Conservation (phyloP, 306 rosid genomes). For the Fragaria ananassa region DNA sequence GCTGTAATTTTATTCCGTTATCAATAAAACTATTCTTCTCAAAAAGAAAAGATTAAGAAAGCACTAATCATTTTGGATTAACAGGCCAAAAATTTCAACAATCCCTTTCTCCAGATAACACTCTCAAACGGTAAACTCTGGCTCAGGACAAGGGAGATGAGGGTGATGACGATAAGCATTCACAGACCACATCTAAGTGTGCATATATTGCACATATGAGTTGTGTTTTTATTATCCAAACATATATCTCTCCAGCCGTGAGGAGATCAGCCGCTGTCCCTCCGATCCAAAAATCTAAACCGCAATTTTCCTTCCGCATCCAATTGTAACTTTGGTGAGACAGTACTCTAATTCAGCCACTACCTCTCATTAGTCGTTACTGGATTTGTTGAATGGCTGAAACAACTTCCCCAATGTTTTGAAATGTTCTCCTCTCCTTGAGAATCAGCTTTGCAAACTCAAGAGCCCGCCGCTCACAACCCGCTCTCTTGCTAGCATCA, state of each 20-base stretch:
- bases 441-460: slow-evolving; percentile 64
- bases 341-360: no score
- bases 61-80: no score
- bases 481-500: slow-evolving; percentile 64
- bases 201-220: background rate
- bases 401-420: slow-evolving; percentile 49
- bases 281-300: no score
- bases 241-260: no score
- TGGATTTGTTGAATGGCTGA: slow-evolving; percentile 49
- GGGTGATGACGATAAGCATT: background rate
- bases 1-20: no score
- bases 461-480: slow-evolving; percentile 65
- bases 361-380: slow-evolving; percentile 1
- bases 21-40: no score
- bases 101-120: background rate
- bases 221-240: background rate
- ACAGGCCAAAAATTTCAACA: background rate
- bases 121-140: background rate
- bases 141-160: no score
- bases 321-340: no score
- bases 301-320: no score
- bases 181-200: background rate
- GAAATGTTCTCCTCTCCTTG: slow-evolving; percentile 63
- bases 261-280: no score
- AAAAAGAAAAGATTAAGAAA: no score